Percentiles rank a stretch among this genome's conserved stretches.
Evolutionary conservation across 768 basidiomycete species (phyloP).

Genomic region (Lentinula sp.): DNA sequence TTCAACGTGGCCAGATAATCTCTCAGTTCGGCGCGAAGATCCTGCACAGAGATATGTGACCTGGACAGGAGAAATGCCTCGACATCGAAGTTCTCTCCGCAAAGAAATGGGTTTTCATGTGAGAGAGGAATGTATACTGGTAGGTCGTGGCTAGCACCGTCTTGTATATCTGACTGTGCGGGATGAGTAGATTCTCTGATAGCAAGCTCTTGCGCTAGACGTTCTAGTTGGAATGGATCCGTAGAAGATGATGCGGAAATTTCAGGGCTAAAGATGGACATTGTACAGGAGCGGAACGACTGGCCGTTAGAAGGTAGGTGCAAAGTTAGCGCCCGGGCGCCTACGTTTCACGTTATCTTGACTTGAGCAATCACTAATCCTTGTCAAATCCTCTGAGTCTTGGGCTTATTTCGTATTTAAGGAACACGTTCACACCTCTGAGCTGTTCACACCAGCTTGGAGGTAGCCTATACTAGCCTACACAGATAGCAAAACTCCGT

Average conservation of each 20-base stretch:
- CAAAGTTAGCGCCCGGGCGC: not conserved
- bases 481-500: not conserved
- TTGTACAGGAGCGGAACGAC: not conserved
- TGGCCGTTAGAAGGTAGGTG: not conserved
- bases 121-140: constrained; percentile 69
- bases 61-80: constrained; percentile 87
- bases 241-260: constrained; percentile 9
- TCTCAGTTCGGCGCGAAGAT: constrained; percentile 81
- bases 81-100: constrained; percentile 64
- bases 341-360: not conserved
- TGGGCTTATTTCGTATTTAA: not conserved
- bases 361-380: not conserved
- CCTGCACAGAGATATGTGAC: constrained; percentile 77
- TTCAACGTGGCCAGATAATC: constrained; percentile 80
- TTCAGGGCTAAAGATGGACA: not conserved
- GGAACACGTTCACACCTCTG: not conserved
- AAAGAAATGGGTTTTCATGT: constrained; percentile 71
- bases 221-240: constrained; percentile 65
- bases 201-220: constrained; percentile 68
- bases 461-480: not conserved
- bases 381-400: not conserved
- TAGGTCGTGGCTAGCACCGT: constrained; percentile 28
- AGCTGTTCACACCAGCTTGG: no score
- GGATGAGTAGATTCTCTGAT: constrained; percentile 36
- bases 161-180: constrained; percentile 1